Base-by-base conservation (phyloP, 192 early-diverging fungal species). In the Coemansia sp. region DNA sequence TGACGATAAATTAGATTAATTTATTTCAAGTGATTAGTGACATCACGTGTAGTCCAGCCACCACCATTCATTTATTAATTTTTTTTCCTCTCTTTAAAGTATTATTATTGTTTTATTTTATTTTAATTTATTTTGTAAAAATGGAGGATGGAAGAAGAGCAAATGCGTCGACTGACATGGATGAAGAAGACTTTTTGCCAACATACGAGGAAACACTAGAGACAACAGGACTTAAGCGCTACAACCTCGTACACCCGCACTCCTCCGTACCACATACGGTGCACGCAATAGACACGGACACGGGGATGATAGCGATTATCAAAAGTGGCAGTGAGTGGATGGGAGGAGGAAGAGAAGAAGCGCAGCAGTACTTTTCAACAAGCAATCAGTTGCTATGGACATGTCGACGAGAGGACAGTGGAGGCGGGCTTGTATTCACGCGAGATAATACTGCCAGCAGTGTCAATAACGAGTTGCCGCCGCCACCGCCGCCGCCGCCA, bases 191-290 rank as follows among this genome's bases (percentile, higher is more conserved):
- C 32, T 2, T 35, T 8, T 57, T 75, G 32, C 79, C 79, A 0
- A 73, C 69, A 0, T 82, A 82, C 60, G 79, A 82, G 25, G 79
- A 82, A 15, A 76, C 79, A 8, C 54, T 82, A 8, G 66, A 74
- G 35, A 56, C 67, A 11, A 49, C 41, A 25, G 40, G 32, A 6
- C 68, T 59, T 38, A 81, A 75, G 46, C 53, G 32, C 10, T 81
- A 81, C 66, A n/a, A 4, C 0, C 58, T 81, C 3, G 29, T 36
- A 35, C 71, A 65, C 29, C 70, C 78, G 7, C 65, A 74, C 42
- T 4, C 66, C 14, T 8, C n/a, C n/a, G n/a, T 72, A 10, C 47
- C 62, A 14, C 73, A 69, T 25, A 76, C 73, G 4, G 67, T 82
- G 20, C 69, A 76, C 9, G 73, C 73, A 7, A 29, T 67, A 0